These are phyloP conservation scores for Typha latifolia DNA, from an alignment of 176 grass and related monocot species.

Conservation along the genomic window DNA sequence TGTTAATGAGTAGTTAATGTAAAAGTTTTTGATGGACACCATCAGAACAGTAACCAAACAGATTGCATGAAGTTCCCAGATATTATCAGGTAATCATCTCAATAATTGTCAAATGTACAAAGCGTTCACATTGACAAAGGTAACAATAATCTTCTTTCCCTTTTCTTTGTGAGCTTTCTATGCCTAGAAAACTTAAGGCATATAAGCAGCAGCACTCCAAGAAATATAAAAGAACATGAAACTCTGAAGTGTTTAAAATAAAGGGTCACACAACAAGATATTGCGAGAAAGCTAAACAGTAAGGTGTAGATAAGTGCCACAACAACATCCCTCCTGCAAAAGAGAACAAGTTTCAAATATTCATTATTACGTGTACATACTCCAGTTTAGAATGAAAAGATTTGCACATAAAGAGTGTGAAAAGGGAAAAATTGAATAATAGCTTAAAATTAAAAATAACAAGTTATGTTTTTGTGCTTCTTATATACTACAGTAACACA, in stretches of 20 bases:
- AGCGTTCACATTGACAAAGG: slow-evolving; percentile 94
- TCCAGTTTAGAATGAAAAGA: background rate
- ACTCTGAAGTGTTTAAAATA: slow-evolving; percentile 53
- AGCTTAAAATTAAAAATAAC: background rate
- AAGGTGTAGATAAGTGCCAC: slow-evolving; percentile 53
- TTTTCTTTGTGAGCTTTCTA: slow-evolving; percentile 77
- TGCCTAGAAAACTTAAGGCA: slow-evolving; percentile 81
- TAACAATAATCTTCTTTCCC: slow-evolving; percentile 76
- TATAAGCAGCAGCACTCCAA: slow-evolving; percentile 63
- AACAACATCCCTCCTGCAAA: slow-evolving; percentile 62
- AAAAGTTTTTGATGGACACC: too few relatives aligned
- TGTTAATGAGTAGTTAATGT: too few relatives aligned
- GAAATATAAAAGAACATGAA: slow-evolving; percentile 48
- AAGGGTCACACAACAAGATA: slow-evolving; percentile 52
- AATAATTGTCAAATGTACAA: background rate
- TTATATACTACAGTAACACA: background rate
- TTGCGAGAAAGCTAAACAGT: slow-evolving; percentile 64
- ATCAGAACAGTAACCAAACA: too few relatives aligned
- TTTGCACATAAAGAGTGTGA: slow-evolving; percentile 1
- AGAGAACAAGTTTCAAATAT: slow-evolving; percentile 2
- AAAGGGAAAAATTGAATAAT: background rate
- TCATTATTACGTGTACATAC: background rate
- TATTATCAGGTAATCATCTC: too few relatives aligned
- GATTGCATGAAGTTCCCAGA: too few relatives aligned
- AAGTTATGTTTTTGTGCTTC: background rate